Conservation (phyloP, 208 protist species). For the Crithidia mellificae region DNA sequence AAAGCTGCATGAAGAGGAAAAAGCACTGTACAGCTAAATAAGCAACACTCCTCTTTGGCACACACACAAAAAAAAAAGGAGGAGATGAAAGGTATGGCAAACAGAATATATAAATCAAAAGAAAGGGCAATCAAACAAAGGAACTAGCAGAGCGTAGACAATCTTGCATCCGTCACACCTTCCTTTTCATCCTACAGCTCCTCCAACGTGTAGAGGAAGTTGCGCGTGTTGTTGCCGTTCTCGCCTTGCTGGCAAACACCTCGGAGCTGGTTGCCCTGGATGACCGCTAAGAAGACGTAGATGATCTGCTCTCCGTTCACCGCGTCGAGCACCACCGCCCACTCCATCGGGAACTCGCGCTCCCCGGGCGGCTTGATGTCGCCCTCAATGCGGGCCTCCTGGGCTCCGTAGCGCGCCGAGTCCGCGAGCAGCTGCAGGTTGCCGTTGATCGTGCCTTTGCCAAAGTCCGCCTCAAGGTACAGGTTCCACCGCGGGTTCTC, state of each 20-base stretch:
- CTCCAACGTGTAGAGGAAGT: constrained; percentile 84
- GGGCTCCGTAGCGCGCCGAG: constrained; percentile 56
- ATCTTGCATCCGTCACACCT: not conserved
- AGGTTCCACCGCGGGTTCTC: constrained; percentile 81
- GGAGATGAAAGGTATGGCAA: too few species aligned
- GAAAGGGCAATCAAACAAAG: not conserved
- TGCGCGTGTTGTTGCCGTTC: constrained; percentile 57
- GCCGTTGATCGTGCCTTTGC: constrained; percentile 68
- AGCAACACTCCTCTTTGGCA: too few species aligned
- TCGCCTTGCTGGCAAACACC: constrained; percentile 75
- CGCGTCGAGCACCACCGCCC: constrained; percentile 66
- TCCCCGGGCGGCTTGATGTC: constrained; percentile 80
- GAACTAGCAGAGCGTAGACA: not conserved
- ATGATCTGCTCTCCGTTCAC: constrained; percentile 62
- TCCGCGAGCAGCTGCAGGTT: constrained; percentile 65
- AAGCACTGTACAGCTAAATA: too few species aligned
- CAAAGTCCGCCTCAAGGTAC: constrained; percentile 75
- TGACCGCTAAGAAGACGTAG: constrained; percentile 79
- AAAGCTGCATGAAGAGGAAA: too few species aligned
- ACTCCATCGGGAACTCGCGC: constrained; percentile 88
- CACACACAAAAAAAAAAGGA: too few species aligned
- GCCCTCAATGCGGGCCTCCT: constrained; percentile 80
- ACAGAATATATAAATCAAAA: too few species aligned
- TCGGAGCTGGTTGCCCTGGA: constrained; percentile 86
- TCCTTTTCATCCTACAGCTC: constrained; percentile 85